These are phyloP conservation scores for Melastoma candidum DNA, from an alignment of 441 rosid species.

Conservation along the genomic window DNA sequence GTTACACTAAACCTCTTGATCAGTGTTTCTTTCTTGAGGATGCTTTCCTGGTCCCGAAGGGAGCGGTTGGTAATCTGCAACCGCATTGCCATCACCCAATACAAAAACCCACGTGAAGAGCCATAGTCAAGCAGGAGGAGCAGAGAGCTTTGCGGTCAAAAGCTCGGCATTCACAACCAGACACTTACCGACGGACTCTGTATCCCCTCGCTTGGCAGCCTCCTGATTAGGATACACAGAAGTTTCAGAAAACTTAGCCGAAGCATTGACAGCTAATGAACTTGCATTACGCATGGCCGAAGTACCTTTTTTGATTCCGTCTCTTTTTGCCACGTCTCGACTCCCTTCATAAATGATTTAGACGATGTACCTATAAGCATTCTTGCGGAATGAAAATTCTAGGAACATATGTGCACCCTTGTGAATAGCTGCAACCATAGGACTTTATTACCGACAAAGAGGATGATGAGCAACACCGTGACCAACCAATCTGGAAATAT, in stretches of 20 bases:
- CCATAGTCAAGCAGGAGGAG: not conserved
- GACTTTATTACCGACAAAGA: conserved; percentile 12
- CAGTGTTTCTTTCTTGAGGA: conserved; percentile 16
- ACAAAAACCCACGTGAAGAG: conserved; percentile 1
- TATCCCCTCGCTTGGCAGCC: conserved; percentile 33
- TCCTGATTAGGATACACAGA: conserved; percentile 34
- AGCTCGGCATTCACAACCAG: too few species aligned
- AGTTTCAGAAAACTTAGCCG: not conserved
- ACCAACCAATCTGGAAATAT: conserved; percentile 21
- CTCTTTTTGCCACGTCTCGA: conserved; percentile 17
- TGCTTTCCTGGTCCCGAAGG: conserved; percentile 12
- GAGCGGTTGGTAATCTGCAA: conserved; percentile 10
- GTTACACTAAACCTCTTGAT: conserved; percentile 20
- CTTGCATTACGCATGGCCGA: not conserved
- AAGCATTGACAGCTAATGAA: conserved; percentile 5
- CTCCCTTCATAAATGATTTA: conserved; percentile 16
- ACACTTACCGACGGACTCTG: conserved; percentile 41
- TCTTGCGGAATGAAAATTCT: not conserved
- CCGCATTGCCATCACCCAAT: conserved; percentile 2
- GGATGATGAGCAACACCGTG: conserved; percentile 15
- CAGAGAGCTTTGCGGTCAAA: too few species aligned
- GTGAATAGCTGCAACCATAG: too few species aligned
- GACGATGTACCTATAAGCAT: conserved; percentile 12
- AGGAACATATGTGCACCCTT: not conserved
- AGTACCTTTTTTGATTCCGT: conserved; percentile 15